These are phyloP conservation scores for Euphorbia neoarborescens DNA, from an alignment of 441 rosid species.

Conservation along the genomic window DNA sequence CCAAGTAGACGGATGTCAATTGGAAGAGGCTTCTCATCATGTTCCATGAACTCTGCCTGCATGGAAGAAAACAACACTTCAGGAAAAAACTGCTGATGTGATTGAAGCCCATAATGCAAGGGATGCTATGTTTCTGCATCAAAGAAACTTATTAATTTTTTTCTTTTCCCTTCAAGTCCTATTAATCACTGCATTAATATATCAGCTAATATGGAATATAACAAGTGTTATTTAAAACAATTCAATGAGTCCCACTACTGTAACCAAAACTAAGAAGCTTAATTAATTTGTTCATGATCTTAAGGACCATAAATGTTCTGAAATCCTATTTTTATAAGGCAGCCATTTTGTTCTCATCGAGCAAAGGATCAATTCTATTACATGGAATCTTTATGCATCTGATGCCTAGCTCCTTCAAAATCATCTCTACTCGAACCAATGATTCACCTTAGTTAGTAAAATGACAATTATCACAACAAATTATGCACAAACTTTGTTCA, in stretches of 20 bases:
- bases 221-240: neutral
- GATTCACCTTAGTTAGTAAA: neutral
- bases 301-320: neutral
- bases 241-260: neutral
- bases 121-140: neutral
- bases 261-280: neutral
- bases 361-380: neutral
- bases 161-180: neutral
- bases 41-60: constrained; percentile 99
- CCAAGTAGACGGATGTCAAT: constrained; percentile 99
- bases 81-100: neutral
- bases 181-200: neutral
- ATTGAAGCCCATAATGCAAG: neutral
- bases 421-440: neutral
- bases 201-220: neutral
- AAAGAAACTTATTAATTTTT: neutral
- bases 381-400: neutral
- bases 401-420: neutral
- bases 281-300: neutral
- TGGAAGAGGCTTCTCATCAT: constrained; percentile 97
- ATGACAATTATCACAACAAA: neutral
- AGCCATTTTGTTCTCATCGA: neutral
- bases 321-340: neutral
- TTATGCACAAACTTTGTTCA: neutral
- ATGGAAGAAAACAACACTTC: constrained; percentile 14